Base-by-base conservation (phyloP, 2,329 filamentous ascomycete genomes). In the Claviceps digitariae region DNA sequence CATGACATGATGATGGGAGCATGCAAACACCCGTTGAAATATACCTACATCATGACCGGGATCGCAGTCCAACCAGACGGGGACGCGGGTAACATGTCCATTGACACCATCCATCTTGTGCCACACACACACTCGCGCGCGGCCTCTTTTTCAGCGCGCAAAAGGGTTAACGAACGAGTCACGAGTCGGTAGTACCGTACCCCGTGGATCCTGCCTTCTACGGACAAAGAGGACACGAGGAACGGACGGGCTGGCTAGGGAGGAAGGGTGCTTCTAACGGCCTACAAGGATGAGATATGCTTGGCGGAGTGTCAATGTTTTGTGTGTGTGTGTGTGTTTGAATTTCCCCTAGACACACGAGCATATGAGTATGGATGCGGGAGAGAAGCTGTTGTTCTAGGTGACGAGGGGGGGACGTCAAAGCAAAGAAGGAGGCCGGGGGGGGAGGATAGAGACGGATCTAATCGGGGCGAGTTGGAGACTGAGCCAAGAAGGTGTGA, bases 41-140 rank as follows among this genome's bases (percentile, higher is more conserved):
- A 31, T 41, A 74, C 79, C 70, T 72, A 84, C 83, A 78, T 88
- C 85, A 61, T 81, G 76, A 57, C 79, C 79, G 13, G 79, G 79
- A 62, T 82, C 79, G 58, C 78, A 82, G 63, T 82, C 79, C 58
- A 82, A 67, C 78, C 78, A 82, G 55, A 82, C 67, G 20, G 78
- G 78, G 40, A 81, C 66, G 55, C 64, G 66, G 13, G 31, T 10
- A 5, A 21, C 23, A 40, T 41, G 5, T 43, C 38, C 47, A 34
- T 56, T 57, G 38, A 41, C 61, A 50, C 62, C 56, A 34, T 61
- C 57, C 62, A 66, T 64, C 34, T 41, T 34, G 44, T 31, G 40
- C n/a, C 29, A 48, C n/a, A 17, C 29, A 23, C 20, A 7, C 47
- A n/a, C n/a, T n/a, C n/a, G n/a, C n/a, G n/a, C n/a, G n/a, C n/a